Percentiles rank a stretch among this genome's conserved stretches.
Evolutionary conservation across 2,329 filamentous ascomycete genomes (phyloP).

Genomic region (Monosporascus sp.): DNA sequence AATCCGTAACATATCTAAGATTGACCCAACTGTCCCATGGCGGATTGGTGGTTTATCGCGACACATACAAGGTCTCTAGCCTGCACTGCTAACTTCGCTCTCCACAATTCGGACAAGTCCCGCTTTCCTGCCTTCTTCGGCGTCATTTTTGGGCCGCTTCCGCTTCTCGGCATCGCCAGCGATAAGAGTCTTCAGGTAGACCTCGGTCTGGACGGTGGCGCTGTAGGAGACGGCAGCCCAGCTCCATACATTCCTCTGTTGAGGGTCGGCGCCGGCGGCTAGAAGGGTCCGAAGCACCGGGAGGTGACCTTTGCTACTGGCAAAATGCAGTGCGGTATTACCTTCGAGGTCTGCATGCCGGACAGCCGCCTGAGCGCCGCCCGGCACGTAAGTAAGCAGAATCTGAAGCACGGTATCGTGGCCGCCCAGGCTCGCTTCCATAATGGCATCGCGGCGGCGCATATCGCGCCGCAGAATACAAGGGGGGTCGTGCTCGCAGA

Average conservation of each 20-base stretch:
- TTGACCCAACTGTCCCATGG: background rate
- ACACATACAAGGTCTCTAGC: slow-evolving; percentile 15
- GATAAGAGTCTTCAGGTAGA: slow-evolving; percentile 75
- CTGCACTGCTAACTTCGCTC: slow-evolving; percentile 30
- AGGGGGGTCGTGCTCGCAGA: slow-evolving; percentile 59
- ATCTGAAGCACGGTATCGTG: slow-evolving; percentile 63
- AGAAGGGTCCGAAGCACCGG: slow-evolving; percentile 72
- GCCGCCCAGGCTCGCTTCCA: slow-evolving; percentile 56
- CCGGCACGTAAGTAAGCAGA: slow-evolving; percentile 55
- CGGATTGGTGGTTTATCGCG: background rate
- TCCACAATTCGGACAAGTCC: slow-evolving; percentile 41
- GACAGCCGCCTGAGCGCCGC: slow-evolving; percentile 49
- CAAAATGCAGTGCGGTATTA: slow-evolving; percentile 86
- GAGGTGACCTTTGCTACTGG: slow-evolving; percentile 74
- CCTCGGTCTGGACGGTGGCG: slow-evolving; percentile 75
- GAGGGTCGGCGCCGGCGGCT: slow-evolving; percentile 70
- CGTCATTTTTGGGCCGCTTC: slow-evolving; percentile 36
- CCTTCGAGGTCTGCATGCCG: slow-evolving; percentile 61
- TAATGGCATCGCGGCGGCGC: slow-evolving; percentile 66
- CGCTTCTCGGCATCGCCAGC: slow-evolving; percentile 60
- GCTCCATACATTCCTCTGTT: slow-evolving; percentile 66
- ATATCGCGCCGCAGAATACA: slow-evolving; percentile 62
- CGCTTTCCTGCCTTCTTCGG: slow-evolving; percentile 35
- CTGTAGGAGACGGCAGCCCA: slow-evolving; percentile 85
- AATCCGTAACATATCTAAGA: background rate